phyloP scores from a whole-genome alignment of 148 eudicot species.

The Chenopodium quinoa region DNA sequence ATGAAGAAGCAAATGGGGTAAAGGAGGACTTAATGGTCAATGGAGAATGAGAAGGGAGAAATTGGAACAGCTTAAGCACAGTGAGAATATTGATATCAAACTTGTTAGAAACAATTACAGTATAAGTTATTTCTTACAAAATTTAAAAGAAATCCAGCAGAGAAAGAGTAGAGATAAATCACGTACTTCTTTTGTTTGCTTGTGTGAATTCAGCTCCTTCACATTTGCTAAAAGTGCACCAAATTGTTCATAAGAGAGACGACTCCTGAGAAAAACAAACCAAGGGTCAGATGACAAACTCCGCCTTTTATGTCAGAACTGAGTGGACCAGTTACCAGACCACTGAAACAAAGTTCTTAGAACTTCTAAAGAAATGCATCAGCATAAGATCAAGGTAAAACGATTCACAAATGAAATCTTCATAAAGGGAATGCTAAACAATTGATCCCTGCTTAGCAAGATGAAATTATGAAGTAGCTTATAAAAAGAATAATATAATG shows the following conservation, averaged over 20 bases:
- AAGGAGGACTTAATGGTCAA: no score
- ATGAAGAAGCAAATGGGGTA: no score
- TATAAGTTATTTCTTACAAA: neutral
- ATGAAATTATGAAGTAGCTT: neutral
- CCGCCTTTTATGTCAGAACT: neutral
- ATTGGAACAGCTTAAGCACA: neutral
- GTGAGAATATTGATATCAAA: neutral
- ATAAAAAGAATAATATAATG: neutral
- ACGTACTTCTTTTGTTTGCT: slow-evolving; percentile 84
- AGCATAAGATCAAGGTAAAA: neutral
- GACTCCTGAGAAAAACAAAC: slow-evolving; percentile 52
- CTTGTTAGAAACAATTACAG: neutral
- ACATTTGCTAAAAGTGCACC: slow-evolving; percentile 90
- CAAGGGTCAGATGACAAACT: slow-evolving; percentile 6
- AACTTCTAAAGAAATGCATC: neutral
- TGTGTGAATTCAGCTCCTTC: slow-evolving; percentile 88
- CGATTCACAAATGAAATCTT: neutral
- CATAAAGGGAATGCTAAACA: neutral
- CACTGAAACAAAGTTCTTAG: neutral
- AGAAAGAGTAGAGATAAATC: neutral
- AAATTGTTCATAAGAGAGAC: slow-evolving; percentile 91
- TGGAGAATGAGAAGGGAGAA: neutral
- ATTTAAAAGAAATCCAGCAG: neutral
- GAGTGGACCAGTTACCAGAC: neutral
- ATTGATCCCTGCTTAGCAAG: neutral